phyloP scores from a whole-genome alignment of 306 rosid species.

The Vachellia collinsii region DNA sequence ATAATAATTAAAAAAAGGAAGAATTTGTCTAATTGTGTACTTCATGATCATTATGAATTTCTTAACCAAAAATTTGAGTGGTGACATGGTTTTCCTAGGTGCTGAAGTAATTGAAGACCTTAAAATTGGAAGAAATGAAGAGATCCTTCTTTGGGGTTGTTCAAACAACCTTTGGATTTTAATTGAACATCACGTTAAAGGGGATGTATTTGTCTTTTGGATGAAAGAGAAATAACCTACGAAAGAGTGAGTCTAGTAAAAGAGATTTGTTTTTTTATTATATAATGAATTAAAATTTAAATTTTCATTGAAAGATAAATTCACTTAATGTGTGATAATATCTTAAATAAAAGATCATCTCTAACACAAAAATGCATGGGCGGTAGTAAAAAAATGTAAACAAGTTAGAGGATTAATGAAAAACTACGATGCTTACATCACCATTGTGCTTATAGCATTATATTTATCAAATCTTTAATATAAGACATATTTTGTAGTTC shows the following conservation, averaged over 20 bases:
- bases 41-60: constrained; percentile 1
- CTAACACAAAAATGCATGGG: too few species aligned
- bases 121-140: background rate
- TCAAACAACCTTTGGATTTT: background rate
- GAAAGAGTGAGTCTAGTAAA: too few species aligned
- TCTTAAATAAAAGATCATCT: too few species aligned
- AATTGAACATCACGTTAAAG: background rate
- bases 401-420: background rate
- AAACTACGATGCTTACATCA: background rate
- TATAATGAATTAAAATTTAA: too few species aligned
- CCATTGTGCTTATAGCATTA: background rate
- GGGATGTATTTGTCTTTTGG: background rate
- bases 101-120: background rate
- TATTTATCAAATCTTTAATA: too few species aligned
- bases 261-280: too few species aligned
- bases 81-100: background rate
- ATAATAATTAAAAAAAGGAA: background rate
- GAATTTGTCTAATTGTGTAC: constrained; percentile 20
- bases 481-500: too few species aligned
- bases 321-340: too few species aligned
- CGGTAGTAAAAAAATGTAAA: too few species aligned
- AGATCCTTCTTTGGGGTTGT: background rate
- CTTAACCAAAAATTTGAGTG: background rate
- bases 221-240: background rate
- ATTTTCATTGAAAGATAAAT: too few species aligned